phyloP scores from a whole-genome alignment of 2,329 filamentous ascomycete species.

The Aspergillus brasiliensis region DNA sequence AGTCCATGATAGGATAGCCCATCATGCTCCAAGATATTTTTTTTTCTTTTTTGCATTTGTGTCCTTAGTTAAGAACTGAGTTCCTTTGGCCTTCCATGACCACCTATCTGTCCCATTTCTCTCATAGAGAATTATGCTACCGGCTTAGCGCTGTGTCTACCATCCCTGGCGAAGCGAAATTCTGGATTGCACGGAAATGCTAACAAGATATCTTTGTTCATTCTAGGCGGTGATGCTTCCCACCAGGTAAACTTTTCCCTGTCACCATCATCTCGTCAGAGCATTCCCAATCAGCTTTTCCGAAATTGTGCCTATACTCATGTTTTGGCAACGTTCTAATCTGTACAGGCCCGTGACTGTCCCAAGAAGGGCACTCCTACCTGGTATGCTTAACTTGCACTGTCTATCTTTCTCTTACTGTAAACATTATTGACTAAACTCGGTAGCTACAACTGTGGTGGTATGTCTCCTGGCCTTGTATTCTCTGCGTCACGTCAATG shows the following conservation, averaged over 20 bases:
- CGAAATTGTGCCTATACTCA: not conserved
- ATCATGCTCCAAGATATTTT: not conserved
- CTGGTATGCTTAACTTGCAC: slow-evolving; percentile 60
- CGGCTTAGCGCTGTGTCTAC: too few relatives aligned
- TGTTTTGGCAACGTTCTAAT: slow-evolving; percentile 26
- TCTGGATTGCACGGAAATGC: slow-evolving; percentile 2
- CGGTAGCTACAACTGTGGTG: slow-evolving; percentile 76
- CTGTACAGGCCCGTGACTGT: slow-evolving; percentile 75
- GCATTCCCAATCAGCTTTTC: not conserved
- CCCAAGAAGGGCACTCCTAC: slow-evolving; percentile 80
- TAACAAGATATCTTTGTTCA: slow-evolving; percentile 2
- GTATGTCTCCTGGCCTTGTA: slow-evolving; percentile 52
- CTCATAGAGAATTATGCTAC: not conserved
- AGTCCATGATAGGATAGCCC: not conserved
- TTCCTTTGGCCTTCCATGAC: not conserved
- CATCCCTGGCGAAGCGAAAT: not conserved
- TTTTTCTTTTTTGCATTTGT: not conserved
- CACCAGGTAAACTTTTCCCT: slow-evolving; percentile 66
- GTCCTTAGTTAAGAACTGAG: not conserved
- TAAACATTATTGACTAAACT: slow-evolving; percentile 13
- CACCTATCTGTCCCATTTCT: not conserved
- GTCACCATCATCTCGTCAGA: not conserved
- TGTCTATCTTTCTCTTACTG: not conserved
- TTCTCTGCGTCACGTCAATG: not conserved
- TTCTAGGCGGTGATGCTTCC: slow-evolving; percentile 68